Base-by-base conservation (phyloP, 2,329 filamentous ascomycete species). In the Diplodia corticola region DNA sequence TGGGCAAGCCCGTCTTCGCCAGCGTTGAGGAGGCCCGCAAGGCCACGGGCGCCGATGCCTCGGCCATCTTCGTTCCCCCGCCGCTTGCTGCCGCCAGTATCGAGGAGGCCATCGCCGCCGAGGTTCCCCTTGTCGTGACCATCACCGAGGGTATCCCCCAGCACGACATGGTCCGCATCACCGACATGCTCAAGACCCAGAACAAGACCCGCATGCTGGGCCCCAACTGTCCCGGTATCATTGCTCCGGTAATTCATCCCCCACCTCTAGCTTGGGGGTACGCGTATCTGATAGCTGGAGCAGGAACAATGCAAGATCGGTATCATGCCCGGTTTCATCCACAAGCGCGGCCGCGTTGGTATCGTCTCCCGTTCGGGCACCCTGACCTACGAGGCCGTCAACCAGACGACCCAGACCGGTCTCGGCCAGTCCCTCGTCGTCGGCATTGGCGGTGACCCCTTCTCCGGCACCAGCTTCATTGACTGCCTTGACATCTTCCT, bases 281-380 rank as follows among this genome's bases (percentile, higher is more conserved):
- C 9, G 46, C 65, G 48, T 28, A n/a, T 37, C 35, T 63, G n/a
- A 51, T 63, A 54, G 22, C 71, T 76, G 68, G 75, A 35, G n/a
- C 64, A 88, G 83, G 95, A 94, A 75, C 94, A 96, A 88, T 99
- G 95, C 89, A 99, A 99, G 86, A 98, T 99, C 78, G 95, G 95
- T 79, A 99, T 99, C 84, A 98, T 99, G 95, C 92, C 95, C 71
- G 95, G 95, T 76, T 97, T 98, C 87, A 98, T 99, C 84, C 95
- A 99, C 89, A 98, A 98, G 88, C 92, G 93, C 81, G 95, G 95
- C 75, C 93, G 95, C 80, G 93, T 99, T 78, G 95, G 95, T 78
- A 98, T 99, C 80, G 95, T 99, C 81, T 97, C 93, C 74, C 91
- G 95, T 75, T 98, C 95, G 77, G 95, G 95, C 77, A 99, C 95